Percentiles rank a stretch among this genome's conserved stretches.
Evolutionary conservation across 192 early-diverging fungal genomes (phyloP).

Genomic region (Backusella tarrabulga): DNA sequence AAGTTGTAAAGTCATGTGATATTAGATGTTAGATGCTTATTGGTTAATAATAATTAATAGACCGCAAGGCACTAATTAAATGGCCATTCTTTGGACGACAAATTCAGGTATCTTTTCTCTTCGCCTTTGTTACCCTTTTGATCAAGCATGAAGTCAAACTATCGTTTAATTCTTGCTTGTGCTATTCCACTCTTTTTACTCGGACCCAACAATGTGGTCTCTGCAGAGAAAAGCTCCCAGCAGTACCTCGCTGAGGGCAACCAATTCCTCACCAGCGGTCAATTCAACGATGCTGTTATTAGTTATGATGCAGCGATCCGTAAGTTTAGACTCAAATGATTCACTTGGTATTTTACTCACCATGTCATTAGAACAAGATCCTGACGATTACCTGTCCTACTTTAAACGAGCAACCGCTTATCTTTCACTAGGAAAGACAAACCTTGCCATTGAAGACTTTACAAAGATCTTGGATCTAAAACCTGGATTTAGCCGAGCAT

Average conservation of each 20-base stretch:
- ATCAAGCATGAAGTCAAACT: conserved; percentile 18
- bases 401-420: conserved; percentile 85
- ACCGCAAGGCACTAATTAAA: neutral
- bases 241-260: conserved; percentile 45
- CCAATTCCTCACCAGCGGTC: conserved; percentile 33
- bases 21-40: neutral
- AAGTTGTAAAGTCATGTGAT: too few species aligned
- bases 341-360: neutral
- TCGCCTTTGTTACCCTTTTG: neutral
- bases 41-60: neutral
- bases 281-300: conserved; percentile 59
- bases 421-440: conserved; percentile 66
- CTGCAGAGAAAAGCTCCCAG: conserved; percentile 36
- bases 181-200: conserved; percentile 21
- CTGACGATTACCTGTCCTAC: conserved; percentile 79
- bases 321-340: conserved; percentile 24
- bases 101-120: neutral
- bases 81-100: neutral
- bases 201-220: neutral
- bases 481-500: conserved; percentile 79
- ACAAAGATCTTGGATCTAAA: conserved; percentile 73
- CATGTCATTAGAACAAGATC: conserved; percentile 58
- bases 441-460: conserved; percentile 82
- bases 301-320: conserved; percentile 66
- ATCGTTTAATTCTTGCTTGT: conserved; percentile 30